These are phyloP conservation scores for Croton laevigatus DNA, from an alignment of 441 rosid genomes.

Conservation along the genomic window DNA sequence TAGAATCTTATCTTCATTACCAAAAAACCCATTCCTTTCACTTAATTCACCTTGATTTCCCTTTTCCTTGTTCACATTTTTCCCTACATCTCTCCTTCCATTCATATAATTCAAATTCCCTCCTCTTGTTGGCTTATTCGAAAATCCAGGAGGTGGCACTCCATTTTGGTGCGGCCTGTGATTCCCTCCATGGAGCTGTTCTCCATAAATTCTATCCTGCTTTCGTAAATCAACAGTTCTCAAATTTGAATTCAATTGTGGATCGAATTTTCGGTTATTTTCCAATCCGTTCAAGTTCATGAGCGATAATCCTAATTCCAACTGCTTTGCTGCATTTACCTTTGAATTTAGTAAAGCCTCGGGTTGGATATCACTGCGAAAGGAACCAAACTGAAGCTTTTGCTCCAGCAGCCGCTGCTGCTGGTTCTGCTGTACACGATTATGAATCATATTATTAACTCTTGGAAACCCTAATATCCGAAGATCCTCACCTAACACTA, in stretches of 20 bases:
- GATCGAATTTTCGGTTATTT: slow-evolving; percentile 34
- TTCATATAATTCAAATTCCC: slow-evolving; percentile 35
- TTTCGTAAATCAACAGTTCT: slow-evolving; percentile 36
- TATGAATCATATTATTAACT: slow-evolving; percentile 32
- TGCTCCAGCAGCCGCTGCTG: slow-evolving; percentile 40
- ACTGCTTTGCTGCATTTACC: slow-evolving; percentile 29
- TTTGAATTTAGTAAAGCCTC: slow-evolving; percentile 32
- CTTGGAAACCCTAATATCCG: slow-evolving; percentile 47
- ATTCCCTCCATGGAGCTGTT: slow-evolving; percentile 36
- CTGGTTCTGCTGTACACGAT: slow-evolving; percentile 39
- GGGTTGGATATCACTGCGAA: slow-evolving; percentile 41
- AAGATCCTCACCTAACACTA: slow-evolving; percentile 38
- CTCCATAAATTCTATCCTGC: slow-evolving; percentile 39
- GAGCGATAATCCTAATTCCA: slow-evolving; percentile 22
- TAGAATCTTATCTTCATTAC: slow-evolving; percentile 34
- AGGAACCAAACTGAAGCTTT: slow-evolving; percentile 59
- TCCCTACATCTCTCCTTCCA: slow-evolving; percentile 32
- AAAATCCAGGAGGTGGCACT: slow-evolving; percentile 61
- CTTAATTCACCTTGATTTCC: slow-evolving; percentile 26
- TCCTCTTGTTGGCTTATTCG: slow-evolving; percentile 36
- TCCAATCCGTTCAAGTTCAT: slow-evolving; percentile 30
- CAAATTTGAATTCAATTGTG: slow-evolving; percentile 23
- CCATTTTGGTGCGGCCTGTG: slow-evolving; percentile 27
- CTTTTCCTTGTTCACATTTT: slow-evolving; percentile 32
- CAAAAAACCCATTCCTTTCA: slow-evolving; percentile 23